A percentile compares a stretch with the other conserved stretches of the same genome.
Evolutionary conservation across 2,329 filamentous ascomycete genomes (phyloP).

Genomic region (Sporothrix curviconia): DNA sequence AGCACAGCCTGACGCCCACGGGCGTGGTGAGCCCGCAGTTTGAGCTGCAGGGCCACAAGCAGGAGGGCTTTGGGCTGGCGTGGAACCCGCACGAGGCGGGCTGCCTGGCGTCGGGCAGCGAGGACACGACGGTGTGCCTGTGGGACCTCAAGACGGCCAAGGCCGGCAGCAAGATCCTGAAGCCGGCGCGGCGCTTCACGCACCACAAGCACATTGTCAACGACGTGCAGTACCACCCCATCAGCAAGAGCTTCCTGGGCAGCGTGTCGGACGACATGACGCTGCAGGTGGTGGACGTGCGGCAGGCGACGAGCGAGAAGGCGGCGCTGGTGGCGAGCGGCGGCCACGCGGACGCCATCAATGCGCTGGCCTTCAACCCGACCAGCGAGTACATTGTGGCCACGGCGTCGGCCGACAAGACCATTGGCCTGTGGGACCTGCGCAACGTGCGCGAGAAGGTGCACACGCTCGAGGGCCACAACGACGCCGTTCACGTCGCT

Average conservation of each 20-base stretch:
- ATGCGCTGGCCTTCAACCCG: conserved; percentile 91
- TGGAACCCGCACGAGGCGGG: conserved; percentile 86
- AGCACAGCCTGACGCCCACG: conserved; percentile 73
- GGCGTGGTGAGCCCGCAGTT: conserved; percentile 74
- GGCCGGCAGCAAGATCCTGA: conserved; percentile 57
- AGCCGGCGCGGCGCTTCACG: conserved; percentile 68
- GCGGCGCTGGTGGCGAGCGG: conserved; percentile 62
- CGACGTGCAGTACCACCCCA: conserved; percentile 91
- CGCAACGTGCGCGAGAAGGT: conserved; percentile 85
- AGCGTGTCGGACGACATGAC: conserved; percentile 94
- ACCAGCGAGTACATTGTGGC: conserved; percentile 83
- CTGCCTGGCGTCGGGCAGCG: conserved; percentile 79
- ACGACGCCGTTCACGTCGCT: conserved; percentile 85
- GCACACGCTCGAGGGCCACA: conserved; percentile 83
- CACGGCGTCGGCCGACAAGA: conserved; percentile 92
- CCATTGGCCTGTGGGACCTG: conserved; percentile 90
- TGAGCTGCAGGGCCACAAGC: conserved; percentile 74
- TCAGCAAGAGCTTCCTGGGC: conserved; percentile 77
- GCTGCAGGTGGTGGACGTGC: conserved; percentile 84
- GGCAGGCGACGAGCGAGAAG: conserved; percentile 57
- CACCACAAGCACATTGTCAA: conserved; percentile 91
- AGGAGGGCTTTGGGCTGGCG: conserved; percentile 84
- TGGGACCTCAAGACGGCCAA: conserved; percentile 79
- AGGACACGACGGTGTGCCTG: conserved; percentile 83
- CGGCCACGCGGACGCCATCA: conserved; percentile 88